Evolutionary conservation across 1,284 basidiomycete species (phyloP), one percentile per base, ranked within the genome.

Genomic region (Cutaneotrichosporon cutaneum): DNA sequence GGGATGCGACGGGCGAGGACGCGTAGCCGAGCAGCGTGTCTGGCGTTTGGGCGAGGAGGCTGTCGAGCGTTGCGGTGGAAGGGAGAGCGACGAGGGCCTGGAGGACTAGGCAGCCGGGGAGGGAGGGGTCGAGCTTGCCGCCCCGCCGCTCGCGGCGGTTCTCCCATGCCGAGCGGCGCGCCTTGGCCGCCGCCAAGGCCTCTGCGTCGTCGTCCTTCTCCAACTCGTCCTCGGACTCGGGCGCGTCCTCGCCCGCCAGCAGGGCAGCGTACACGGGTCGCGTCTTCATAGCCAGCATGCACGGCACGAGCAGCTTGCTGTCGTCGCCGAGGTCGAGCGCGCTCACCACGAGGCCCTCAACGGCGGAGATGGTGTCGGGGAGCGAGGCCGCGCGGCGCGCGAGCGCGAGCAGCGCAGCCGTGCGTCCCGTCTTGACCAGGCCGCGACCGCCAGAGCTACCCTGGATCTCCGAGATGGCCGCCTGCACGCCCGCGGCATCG

Each of bases 31-130:
- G 80, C 48, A 89, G 81, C 6, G 87, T 85, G 42, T 87, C 83
- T 1, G 85, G 74, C 13, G 84, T 71, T 48, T 90, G 82, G 1
- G 86, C 81, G 57, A 81, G 81, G 22, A 94, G 80, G 53, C 59
- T 39, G 44, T 88, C 83, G 35, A 88, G 78, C 55, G 84, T 81
- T 70, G 89, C 88, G 67, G 88, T 86, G 7, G 84, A 80, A 0
- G 85, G 77, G 14, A 94, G 82, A 32, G 82, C 84, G 21, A 95
- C 83, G 60, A 95, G 81, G 1, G 89, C 86, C 77, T 96, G 93
- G 2, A 96, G 80, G 6, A 97, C 78, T 13, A 95, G 76, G 9
- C 90, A 90, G 1, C 94, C 94, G 75, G 93, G 92, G n/a, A 89
- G 84, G 69, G 86, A 90, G 4, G 87, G 86, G 71, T 86, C 87